Evolutionary conservation across 2,329 filamentous ascomycete genomes (phyloP), one percentile per base, ranked within the genome.

Genomic region (Metarhizium humberi): DNA sequence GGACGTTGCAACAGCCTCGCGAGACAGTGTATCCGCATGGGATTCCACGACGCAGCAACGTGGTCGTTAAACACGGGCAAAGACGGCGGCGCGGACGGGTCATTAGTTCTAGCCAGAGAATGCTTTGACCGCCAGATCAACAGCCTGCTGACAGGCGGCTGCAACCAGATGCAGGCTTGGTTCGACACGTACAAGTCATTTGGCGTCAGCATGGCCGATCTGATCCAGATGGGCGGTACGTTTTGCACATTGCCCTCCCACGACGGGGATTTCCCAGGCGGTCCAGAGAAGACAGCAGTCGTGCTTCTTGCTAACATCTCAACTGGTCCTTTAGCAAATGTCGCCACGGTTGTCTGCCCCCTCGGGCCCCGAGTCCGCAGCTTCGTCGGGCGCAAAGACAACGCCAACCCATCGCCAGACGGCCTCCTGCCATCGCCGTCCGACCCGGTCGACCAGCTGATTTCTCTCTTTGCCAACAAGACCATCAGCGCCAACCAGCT

Each of bases 191-290:
- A 73, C 60, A 67, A 70, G 46, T 56, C 59, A 36, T 70, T 66
- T 52, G 60, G 63, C 18, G 70, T 81, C 42, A 68, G 71, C 11
- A 75, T 77, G 60, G 79, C 78, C 20, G 79, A 82, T 60, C 67
- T 82, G 16, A 73, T 80, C 29, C 78, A 81, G 61, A 74, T 79
- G 59, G 75, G 73, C 2, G 70, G 68, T 66, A 76, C 66, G 52
- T 54, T 32, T 16, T 25, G 32, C 40, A 16, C 40, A 8, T 3
- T 25, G 8, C 7, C 34, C 13, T 36, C 1, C 8, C 13, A 13
- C 5, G n/a, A 25, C 5, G 6, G 25, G 2, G 2, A 18, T 25
- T n/a, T 11, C 20, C 25, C 25, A 25, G 25, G 25, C 25, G 25
- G 3, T 25, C 25, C 25, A 46, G 2, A 25, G 20, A 4, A 3